Conservation (phyloP, 495 filamentous ascomycete species). For the Stereocaulon alpinum region DNA sequence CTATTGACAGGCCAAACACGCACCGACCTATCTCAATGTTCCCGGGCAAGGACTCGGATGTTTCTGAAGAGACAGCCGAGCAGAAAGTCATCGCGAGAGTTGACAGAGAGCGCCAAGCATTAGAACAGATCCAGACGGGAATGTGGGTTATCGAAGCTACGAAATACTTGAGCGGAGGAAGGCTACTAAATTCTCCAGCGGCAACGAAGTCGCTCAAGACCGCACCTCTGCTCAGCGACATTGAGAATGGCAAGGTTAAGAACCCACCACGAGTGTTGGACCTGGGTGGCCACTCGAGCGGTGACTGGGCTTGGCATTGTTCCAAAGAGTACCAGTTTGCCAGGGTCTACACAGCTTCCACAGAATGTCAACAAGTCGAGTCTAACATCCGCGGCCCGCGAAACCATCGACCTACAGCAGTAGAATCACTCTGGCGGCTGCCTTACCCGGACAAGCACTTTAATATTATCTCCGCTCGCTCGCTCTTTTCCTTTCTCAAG, state of each 20-base stretch:
- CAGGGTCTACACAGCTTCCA: conserved; percentile 76
- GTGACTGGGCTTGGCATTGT: conserved; percentile 93
- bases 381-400: conserved; percentile 64
- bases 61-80: conserved; percentile 32
- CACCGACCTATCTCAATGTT: conserved; percentile 42
- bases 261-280: conserved; percentile 67
- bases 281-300: conserved; percentile 71
- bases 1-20: conserved; percentile 38
- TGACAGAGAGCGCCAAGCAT: conserved; percentile 71
- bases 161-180: conserved; percentile 69
- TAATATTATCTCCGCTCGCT: conserved; percentile 85
- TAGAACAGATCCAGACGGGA: conserved; percentile 60
- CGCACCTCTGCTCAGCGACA: conserved; percentile 17
- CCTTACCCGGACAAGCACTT: conserved; percentile 86
- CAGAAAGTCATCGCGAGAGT: conserved; percentile 42
- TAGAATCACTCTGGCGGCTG: conserved; percentile 63
- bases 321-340: conserved; percentile 73
- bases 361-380: conserved; percentile 57
- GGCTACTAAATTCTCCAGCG: conserved; percentile 67
- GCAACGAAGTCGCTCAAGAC: conserved; percentile 42
- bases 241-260: conserved; percentile 11
- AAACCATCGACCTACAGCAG: conserved; percentile 75
- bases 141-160: conserved; percentile 75
- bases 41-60: conserved; percentile 38
- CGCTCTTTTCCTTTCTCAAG: conserved; percentile 71